Base-by-base conservation (phyloP, 192 early-diverging fungal species). In the Umbelopsis isabellina region DNA sequence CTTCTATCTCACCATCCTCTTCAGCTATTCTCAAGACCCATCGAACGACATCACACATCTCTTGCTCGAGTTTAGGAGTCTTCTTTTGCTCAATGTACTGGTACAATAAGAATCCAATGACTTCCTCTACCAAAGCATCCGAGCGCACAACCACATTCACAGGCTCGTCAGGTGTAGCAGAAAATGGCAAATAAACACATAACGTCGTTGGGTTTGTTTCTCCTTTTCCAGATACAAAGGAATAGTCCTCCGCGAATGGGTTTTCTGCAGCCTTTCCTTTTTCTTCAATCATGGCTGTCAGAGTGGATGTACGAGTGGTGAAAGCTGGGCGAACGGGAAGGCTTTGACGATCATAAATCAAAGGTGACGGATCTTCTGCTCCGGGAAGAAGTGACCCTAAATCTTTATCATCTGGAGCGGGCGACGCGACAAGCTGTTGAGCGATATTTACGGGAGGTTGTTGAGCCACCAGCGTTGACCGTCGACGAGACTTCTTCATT, bases 11-110 rank as follows among this genome's bases (percentile, higher is more conserved):
- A 21, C 97, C 97, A 81, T 97, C 97, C 68, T 95, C 95, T 72
- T 97, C 96, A 0, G 91, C 94, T 74, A 99, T 97, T 46, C 93
- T 84, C 75, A 99, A 79, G 20, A 89, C 89, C 97, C 97, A 99
- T 73, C 86, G 77, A 3, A 84, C 85, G 13, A 96, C 87, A 61
- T 93, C 87, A 22, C 83, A 86, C 27, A 85, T 71, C 9, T 89
- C 82, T 6, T 77, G 78, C 4, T 87, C 88, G 20, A 98, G 73
- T 18, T 73, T 67, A 13, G 97, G 93, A 30, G 75, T 46, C 23
- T 85, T 68, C 11, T 85, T 85, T 41, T 91, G 85, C 51, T 95
- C 90, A 41, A 91, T 83, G 79, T 97, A 97, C 74, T 94, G 91
- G 75, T 91, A 94, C 13, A 99, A 84, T 5, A 90, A 86, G 70